phyloP scores from a whole-genome alignment of 139 green algal species.

The Tetraselmis chui region DNA sequence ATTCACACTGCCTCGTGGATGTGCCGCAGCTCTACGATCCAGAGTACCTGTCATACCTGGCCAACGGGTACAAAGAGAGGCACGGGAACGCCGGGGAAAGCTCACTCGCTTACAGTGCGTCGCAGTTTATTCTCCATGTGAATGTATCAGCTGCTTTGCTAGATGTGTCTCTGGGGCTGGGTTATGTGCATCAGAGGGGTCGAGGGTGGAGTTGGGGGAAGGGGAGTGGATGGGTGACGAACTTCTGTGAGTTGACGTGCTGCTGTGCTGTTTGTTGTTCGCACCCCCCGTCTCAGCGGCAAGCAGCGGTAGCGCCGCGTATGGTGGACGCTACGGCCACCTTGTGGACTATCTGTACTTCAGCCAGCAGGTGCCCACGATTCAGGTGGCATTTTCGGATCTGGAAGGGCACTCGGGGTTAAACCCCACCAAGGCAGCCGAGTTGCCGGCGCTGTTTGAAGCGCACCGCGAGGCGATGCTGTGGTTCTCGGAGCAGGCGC shows the following conservation, averaged over 20 bases:
- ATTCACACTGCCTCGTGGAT: no score
- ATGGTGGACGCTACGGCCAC: background rate
- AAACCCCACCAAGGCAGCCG: background rate
- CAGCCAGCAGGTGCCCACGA: background rate
- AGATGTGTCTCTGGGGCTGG: no score
- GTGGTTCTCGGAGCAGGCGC: background rate
- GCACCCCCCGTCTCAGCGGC: no score
- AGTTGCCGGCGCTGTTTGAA: background rate
- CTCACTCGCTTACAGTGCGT: no score
- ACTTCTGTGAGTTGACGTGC: no score
- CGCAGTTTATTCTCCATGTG: no score
- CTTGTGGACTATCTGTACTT: background rate
- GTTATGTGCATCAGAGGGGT: no score
- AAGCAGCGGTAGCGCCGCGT: background rate
- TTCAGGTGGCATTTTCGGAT: background rate
- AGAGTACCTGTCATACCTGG: background rate
- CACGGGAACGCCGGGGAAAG: no score
- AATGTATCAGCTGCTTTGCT: no score
- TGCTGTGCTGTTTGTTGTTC: background rate
- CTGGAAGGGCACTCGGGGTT: background rate
- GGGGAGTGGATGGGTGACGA: no score
- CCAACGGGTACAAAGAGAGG: background rate
- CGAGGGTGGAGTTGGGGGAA: background rate
- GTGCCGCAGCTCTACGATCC: background rate
- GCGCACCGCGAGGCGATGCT: background rate